Conservation (phyloP, 129 eudicot genomes). For the Helianthus tuberosus region DNA sequence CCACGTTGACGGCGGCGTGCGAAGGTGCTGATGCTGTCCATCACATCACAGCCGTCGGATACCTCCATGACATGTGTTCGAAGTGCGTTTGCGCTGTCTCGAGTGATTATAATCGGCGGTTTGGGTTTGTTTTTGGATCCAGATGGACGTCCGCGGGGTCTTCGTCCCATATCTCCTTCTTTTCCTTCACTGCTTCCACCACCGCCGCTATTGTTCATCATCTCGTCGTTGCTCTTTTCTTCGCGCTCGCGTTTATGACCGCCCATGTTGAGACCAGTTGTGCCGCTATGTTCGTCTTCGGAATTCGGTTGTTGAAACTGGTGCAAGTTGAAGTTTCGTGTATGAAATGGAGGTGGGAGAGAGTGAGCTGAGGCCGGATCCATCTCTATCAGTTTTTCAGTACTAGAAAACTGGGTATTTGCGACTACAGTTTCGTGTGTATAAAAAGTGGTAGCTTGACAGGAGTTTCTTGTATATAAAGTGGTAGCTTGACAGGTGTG, state of each 20-base stretch:
- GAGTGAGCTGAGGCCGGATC: constrained; percentile 60
- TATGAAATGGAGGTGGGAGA: constrained; percentile 76
- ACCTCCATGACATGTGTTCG: constrained; percentile 86
- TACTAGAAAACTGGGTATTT: too few species aligned
- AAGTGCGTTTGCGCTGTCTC: constrained; percentile 76
- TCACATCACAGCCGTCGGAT: constrained; percentile 70
- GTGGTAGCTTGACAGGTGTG: too few species aligned
- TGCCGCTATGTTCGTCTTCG: constrained; percentile 75
- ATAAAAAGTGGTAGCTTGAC: too few species aligned
- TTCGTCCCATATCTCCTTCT: constrained; percentile 53
- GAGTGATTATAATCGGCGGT: constrained; percentile 72
- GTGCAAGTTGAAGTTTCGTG: constrained; percentile 70
- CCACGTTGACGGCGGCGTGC: constrained; percentile 78
- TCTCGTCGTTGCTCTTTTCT: constrained; percentile 41
- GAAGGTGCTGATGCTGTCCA: constrained; percentile 65
- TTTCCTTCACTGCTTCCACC: constrained; percentile 46
- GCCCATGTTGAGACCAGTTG: constrained; percentile 56
- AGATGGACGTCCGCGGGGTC: constrained; percentile 78
- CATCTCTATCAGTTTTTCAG: constrained; percentile 31
- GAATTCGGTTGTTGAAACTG: constrained; percentile 59
- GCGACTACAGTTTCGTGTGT: too few species aligned
- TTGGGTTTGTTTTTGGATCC: constrained; percentile 80
- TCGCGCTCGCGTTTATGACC: constrained; percentile 58
- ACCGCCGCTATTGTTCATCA: constrained; percentile 29
- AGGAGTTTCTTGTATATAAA: too few species aligned